These are phyloP conservation scores for Elsinoe australis DNA, from an alignment of 2,329 filamentous ascomycete genomes.

Conservation along the genomic window DNA sequence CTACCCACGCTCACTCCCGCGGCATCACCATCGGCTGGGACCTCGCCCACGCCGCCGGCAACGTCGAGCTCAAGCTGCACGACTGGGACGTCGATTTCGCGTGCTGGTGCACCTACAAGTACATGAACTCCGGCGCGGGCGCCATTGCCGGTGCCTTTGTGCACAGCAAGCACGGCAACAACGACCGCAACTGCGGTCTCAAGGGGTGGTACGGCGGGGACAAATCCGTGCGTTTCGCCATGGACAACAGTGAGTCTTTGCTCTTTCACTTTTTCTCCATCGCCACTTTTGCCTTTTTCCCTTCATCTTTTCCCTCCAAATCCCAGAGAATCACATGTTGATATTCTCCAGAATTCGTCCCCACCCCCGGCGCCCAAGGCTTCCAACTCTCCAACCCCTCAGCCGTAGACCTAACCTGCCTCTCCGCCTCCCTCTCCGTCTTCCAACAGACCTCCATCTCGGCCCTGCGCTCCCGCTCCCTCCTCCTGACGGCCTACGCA, in stretches of 20 bases:
- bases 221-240: conserved; percentile 67
- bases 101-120: conserved; percentile 92
- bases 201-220: conserved; percentile 84
- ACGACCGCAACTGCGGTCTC: conserved; percentile 48
- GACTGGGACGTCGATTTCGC: conserved; percentile 91
- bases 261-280: background rate
- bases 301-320: background rate
- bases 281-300: background rate
- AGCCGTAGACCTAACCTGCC: conserved; percentile 65
- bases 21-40: conserved; percentile 79
- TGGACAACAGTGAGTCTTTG: conserved; percentile 54
- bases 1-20: conserved; percentile 61
- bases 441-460: conserved; percentile 65
- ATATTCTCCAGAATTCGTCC: conserved; percentile 55
- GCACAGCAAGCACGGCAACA: conserved; percentile 60
- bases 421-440: conserved; percentile 64
- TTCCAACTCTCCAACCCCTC: conserved; percentile 80
- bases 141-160: conserved; percentile 74
- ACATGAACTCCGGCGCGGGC: conserved; percentile 79
- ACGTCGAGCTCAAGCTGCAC: conserved; percentile 70
- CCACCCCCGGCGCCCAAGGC: conserved; percentile 68
- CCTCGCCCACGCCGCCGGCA: conserved; percentile 77
- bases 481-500: conserved; percentile 68
- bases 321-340: background rate
- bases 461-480: conserved; percentile 60